Base-by-base conservation (phyloP, 2,329 filamentous ascomycete genomes). In the Aspergillus sp. region DNA sequence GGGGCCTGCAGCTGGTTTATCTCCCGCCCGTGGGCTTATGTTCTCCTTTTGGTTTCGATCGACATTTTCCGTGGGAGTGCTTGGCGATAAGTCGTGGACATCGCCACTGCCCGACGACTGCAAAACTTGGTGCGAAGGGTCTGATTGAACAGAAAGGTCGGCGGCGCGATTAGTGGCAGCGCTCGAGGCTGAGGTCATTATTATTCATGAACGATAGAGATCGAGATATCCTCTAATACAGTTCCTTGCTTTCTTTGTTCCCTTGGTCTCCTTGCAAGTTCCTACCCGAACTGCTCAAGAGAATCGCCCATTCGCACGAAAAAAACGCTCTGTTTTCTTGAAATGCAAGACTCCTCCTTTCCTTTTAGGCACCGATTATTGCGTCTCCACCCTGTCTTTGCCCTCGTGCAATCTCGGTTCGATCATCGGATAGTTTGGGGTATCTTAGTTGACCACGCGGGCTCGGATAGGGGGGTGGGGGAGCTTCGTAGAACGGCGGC, bases 111-210 rank as follows among this genome's bases (percentile, higher is more conserved):
- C 35, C 8, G 9, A 31, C 9, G 27, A 35, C 34, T 37, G 13
- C 36, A 26, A 38, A 39, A 11, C 29, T 10, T 35, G n/a, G 19
- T 27, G 5, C 26, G 31, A 19, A 7, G 35, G 13, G 31, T 38
- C 40, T 35, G 46, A n/a, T 7, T 54, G 45, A 45, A 47, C 52
- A 48, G 50, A 44, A 33, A 47, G 46, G 44, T 56, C 55, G 52
- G 53, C 50, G 55, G 57, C 51, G 50, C 56, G 52, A 52, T 56
- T 50, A 49, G 50, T 45, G 37, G 52, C 53, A 46, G 53, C 53
- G 54, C 52, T 53, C 41, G 55, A 47, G 40, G 49, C 51, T 43
- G 60, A 54, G 51, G 56, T 57, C 62, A 65, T 65, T 50, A 65
- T 65, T 50, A 56, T 65, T 58, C 54, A 56, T 58, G 45, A 37